These are phyloP conservation scores for Botrytis porri DNA, from an alignment of 2,329 filamentous ascomycete species.

Conservation along the genomic window DNA sequence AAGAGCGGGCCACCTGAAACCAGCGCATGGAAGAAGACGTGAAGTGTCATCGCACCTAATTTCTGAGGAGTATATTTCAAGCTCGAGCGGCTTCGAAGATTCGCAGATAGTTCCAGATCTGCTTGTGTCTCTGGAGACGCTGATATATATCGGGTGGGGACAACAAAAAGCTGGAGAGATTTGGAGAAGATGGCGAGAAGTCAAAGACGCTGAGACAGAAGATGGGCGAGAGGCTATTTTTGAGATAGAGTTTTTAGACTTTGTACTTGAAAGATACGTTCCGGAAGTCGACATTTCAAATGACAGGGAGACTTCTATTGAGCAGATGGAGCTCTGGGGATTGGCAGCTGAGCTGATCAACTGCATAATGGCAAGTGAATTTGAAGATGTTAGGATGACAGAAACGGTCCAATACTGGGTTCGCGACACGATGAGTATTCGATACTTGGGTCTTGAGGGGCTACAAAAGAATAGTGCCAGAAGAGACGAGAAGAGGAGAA, in stretches of 20 bases:
- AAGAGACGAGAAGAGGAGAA: background rate
- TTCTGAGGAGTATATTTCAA: background rate
- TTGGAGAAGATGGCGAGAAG: background rate
- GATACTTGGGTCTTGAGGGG: background rate
- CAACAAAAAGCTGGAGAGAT: background rate
- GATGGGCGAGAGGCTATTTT: background rate
- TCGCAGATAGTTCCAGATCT: background rate
- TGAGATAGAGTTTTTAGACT: background rate
- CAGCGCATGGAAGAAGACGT: background rate
- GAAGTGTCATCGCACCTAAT: background rate
- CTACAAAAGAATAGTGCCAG: background rate
- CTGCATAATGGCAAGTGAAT: background rate
- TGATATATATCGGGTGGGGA: background rate
- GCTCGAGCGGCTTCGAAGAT: background rate
- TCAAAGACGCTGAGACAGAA: background rate
- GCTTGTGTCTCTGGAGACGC: background rate
- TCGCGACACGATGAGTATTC: background rate
- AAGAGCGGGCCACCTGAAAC: background rate
- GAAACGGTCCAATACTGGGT: background rate
- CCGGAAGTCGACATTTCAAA: background rate
- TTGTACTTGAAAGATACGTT: background rate
- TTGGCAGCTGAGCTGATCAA: background rate
- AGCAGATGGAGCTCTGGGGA: background rate
- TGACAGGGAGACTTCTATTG: background rate
- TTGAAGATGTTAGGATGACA: background rate